Evolutionary conservation across 768 basidiomycete genomes (phyloP), one percentile per base, ranked within the genome.

Genomic region (Lactarius tabidus): DNA sequence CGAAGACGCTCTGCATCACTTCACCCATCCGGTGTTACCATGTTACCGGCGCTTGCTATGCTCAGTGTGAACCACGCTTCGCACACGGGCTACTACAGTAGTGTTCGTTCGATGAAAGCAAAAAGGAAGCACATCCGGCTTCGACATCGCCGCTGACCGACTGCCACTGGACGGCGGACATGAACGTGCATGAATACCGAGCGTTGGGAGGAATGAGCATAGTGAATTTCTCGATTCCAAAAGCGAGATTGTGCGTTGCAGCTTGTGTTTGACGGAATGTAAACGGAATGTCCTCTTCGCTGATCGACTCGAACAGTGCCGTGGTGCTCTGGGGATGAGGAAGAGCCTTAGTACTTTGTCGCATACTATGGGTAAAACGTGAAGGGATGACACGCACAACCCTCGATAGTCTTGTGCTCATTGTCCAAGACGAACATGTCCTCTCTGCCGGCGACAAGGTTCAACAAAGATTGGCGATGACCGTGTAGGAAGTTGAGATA

Each of bases 381-480:
- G 33, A 4, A 33, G 33, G 33, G 1, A 51, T 18, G 41, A 45
- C 8, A 75, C 85, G 67, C 73, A 95, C 95, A 65, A 99, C 95
- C 77, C 98, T 95, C 98, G 64, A 98, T 94, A 0, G 89, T 89
- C 95, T 96, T 98, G 73, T 98, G 96, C 8, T 90, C 94, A 72
- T 98, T 95, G 69, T 96, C 89, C 20, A 87, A 88, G 4, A 96
- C 95, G 72, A 98, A 99, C 78, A 80, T 87, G 70, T 98, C 95
- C 79, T 98, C 95, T 90, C 41, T 39, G 18, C n/a, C 26, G 51
- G 3, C 7, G 64, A 55, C 51, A 59, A 51, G 55, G 26, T 29
- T 29, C 4, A 29, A n/a, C n/a, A n/a, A n/a, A n/a, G 0, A 20
- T n/a, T 20, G 20, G 20, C 41, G 8, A 43, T n/a, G 41, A n/a